Evolutionary conservation across 352 stramenopile genomes (phyloP).

Genomic region (Pseudoperonospora humuli): DNA sequence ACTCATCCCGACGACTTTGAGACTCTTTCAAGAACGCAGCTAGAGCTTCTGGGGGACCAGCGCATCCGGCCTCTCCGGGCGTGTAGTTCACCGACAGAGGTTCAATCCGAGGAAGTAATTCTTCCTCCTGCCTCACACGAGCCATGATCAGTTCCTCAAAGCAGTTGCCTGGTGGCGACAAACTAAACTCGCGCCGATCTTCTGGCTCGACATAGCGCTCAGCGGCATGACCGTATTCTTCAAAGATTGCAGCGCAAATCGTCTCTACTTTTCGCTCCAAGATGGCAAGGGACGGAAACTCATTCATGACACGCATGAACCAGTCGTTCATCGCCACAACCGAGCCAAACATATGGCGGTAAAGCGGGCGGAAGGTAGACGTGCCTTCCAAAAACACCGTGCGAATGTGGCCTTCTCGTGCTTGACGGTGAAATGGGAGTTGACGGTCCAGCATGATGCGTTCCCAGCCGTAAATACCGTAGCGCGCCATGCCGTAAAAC

Average conservation of each 20-base stretch:
- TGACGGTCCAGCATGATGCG: constrained; percentile 60
- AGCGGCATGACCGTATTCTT: neutral
- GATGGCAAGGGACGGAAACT: constrained; percentile 66
- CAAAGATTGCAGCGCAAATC: constrained; percentile 41
- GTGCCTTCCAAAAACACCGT: constrained; percentile 64
- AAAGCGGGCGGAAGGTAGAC: constrained; percentile 42
- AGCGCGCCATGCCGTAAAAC: constrained; percentile 72
- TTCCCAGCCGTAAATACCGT: constrained; percentile 69
- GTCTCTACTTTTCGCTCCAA: constrained; percentile 68
- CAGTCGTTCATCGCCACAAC: constrained; percentile 38
- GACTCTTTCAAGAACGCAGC: constrained; percentile 26
- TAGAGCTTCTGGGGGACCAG: constrained; percentile 14
- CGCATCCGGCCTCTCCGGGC: constrained; percentile 1
- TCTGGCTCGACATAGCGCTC: constrained; percentile 46
- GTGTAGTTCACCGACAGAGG: neutral
- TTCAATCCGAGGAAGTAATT: constrained; percentile 21
- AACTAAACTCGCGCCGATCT: constrained; percentile 56
- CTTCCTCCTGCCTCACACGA: constrained; percentile 31
- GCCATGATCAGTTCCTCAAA: constrained; percentile 38
- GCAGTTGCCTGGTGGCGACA: constrained; percentile 51
- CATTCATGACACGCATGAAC: constrained; percentile 54
- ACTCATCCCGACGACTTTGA: constrained; percentile 35
- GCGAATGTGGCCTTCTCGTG: constrained; percentile 63
- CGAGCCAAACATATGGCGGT: constrained; percentile 54
- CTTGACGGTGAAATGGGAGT: constrained; percentile 64